Percentiles rank a stretch among this genome's conserved stretches.
phyloP scores from a whole-genome alignment of 352 stramenopile genomes.

The Phytopythium mirpurense region DNA sequence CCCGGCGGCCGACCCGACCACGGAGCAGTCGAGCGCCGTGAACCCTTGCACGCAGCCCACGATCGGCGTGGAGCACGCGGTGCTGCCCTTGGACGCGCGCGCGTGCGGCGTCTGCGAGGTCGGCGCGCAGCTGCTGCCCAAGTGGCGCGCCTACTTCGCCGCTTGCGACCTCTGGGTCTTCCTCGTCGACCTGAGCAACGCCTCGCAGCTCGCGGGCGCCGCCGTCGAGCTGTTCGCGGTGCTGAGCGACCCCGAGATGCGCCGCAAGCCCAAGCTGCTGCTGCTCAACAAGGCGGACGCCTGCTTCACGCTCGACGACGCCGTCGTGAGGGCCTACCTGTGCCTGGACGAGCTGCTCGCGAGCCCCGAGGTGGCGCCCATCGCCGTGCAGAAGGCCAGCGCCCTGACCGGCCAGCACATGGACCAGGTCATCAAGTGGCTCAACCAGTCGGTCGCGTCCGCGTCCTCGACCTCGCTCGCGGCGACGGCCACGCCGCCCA shows the following conservation, averaged over 20 bases:
- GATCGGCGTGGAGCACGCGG: slow-evolving; percentile 57
- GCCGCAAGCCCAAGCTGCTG: slow-evolving; percentile 50
- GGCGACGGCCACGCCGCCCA: too few species aligned
- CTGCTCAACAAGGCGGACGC: slow-evolving; percentile 70
- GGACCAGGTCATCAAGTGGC: slow-evolving; percentile 50
- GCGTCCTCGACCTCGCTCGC: too few species aligned
- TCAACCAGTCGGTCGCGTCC: slow-evolving; percentile 23
- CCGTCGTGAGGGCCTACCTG: slow-evolving; percentile 43
- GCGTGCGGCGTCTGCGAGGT: slow-evolving; percentile 51
- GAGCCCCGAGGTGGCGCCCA: slow-evolving; percentile 19
- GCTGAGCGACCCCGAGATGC: slow-evolving; percentile 44
- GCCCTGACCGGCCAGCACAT: slow-evolving; percentile 56
- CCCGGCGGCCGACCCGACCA: background rate
- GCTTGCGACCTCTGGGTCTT: slow-evolving; percentile 67
- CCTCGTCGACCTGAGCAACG: slow-evolving; percentile 57
- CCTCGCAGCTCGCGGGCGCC: slow-evolving; percentile 36
- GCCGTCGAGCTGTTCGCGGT: slow-evolving; percentile 66
- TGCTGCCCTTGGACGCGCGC: slow-evolving; percentile 33
- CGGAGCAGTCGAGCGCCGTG: slow-evolving; percentile 14
- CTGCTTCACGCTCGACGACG: slow-evolving; percentile 38
- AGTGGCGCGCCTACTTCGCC: slow-evolving; percentile 69
- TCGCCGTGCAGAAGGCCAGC: slow-evolving; percentile 58
- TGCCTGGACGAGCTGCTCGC: slow-evolving; percentile 43
- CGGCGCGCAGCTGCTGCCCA: slow-evolving; percentile 57
- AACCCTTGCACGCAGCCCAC: slow-evolving; percentile 47